Conservation (phyloP, 306 rosid species). For the Quercus gilva region DNA sequence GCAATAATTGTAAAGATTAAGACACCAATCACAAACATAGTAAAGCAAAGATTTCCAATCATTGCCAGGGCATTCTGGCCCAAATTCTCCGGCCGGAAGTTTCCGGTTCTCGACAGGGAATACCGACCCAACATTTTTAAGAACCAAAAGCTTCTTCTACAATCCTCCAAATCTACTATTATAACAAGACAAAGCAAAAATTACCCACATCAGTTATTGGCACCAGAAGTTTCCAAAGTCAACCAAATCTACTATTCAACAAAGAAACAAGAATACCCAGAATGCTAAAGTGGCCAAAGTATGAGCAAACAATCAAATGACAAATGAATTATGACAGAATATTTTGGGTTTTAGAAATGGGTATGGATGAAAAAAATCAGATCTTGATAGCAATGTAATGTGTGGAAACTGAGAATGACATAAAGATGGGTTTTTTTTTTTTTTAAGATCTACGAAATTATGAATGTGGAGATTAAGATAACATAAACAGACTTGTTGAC, state of each 20-base stretch:
- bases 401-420: conserved; percentile 1
- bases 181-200: background rate
- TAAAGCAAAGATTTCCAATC: conserved; percentile 89
- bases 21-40: conserved; percentile 83
- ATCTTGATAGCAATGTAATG: conserved; percentile 33
- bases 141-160: conserved; percentile 20
- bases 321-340: background rate
- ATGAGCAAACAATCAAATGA: conserved; percentile 8
- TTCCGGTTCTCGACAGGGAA: conserved; percentile 54
- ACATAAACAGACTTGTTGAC: background rate
- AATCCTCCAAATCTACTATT: background rate
- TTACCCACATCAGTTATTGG: background rate
- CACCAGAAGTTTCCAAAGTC: conserved; percentile 20
- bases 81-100: conserved; percentile 80
- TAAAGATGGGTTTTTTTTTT: conserved; percentile 19
- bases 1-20: conserved; percentile 87
- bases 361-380: background rate
- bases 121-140: conserved; percentile 22
- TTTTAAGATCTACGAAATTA: conserved; percentile 23
- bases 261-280: conserved; percentile 38
- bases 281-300: conserved; percentile 27
- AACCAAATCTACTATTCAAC: conserved; percentile 26
- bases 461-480: background rate
- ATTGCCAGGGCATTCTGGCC: conserved; percentile 81
- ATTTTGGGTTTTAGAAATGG: background rate